Conservation (phyloP, 1,284 basidiomycete species). For the Apiotrichum sp. region DNA sequence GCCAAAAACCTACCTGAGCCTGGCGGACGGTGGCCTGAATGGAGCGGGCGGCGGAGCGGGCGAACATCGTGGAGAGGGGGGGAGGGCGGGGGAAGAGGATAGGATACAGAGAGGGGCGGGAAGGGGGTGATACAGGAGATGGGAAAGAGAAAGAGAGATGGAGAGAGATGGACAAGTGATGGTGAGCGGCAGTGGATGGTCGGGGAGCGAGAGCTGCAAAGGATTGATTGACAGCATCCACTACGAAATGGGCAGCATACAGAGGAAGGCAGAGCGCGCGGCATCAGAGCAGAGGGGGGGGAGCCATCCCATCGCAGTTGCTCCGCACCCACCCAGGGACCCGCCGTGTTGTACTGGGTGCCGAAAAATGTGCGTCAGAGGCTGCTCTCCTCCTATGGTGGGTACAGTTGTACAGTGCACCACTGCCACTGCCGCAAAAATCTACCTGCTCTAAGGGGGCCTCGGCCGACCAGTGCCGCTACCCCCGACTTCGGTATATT, state of each 20-base stretch:
- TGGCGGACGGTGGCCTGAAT: conserved; percentile 28
- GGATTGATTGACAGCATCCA: no score
- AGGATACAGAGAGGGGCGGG: conserved; percentile 1
- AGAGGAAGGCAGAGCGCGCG: no score
- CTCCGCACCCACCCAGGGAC: no score
- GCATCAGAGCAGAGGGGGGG: no score
- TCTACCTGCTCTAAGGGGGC: no score
- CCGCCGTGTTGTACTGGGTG: neutral
- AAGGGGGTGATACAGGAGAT: neutral
- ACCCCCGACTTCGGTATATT: neutral
- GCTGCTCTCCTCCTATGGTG: neutral
- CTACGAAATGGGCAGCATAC: no score
- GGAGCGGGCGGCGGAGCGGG: conserved; percentile 25
- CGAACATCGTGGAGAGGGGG: conserved; percentile 20
- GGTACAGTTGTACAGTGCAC: no score
- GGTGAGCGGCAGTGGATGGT: neutral
- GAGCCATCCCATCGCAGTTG: no score
- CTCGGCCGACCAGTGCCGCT: conserved; percentile 5
- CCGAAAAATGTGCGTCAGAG: neutral
- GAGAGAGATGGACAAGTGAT: conserved; percentile 5
- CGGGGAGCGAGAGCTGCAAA: neutral
- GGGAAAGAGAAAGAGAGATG: neutral
- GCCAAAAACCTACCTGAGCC: conserved; percentile 29
- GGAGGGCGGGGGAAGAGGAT: conserved; percentile 1
- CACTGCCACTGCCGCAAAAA: no score